A percentile compares a stretch with the other conserved stretches of the same genome.
Conservation (phyloP, 257 asterid species). For the Vinca minor region DNA sequence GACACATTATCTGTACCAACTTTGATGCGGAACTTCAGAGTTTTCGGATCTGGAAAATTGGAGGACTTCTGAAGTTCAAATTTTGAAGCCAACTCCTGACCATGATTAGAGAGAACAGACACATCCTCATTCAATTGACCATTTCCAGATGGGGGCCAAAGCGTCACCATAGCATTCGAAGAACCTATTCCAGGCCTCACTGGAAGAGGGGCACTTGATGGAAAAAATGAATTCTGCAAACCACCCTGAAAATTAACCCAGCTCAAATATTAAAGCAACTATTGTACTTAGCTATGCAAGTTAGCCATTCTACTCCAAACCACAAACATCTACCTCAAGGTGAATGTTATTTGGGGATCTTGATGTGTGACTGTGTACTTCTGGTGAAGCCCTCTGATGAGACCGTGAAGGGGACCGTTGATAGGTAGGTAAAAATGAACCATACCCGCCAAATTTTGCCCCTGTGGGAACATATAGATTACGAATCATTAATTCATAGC, state of each 20-base stretch:
- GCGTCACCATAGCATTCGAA: slow-evolving; percentile 15
- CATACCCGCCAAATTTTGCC: slow-evolving; percentile 92
- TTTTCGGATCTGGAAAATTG: slow-evolving; percentile 50
- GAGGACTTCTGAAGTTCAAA: slow-evolving; percentile 34
- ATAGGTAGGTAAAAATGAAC: slow-evolving; percentile 87
- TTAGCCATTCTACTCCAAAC: slow-evolving; percentile 10
- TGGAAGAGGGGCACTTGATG: slow-evolving; percentile 49
- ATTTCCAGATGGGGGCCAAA: slow-evolving; percentile 12
- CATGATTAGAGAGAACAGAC: slow-evolving; percentile 29
- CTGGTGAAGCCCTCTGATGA: slow-evolving; percentile 51
- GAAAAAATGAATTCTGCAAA: slow-evolving; percentile 40
- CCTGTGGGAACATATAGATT: slow-evolving; percentile 49
- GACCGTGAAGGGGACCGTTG: slow-evolving; percentile 79
- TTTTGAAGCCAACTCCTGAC: slow-evolving; percentile 41
- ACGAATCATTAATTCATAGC: slow-evolving; percentile 29
- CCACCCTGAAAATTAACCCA: slow-evolving; percentile 50
- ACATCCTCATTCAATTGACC: slow-evolving; percentile 19
- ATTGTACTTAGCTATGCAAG: slow-evolving; percentile 10
- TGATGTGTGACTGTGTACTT: slow-evolving; percentile 33
- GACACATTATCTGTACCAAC: slow-evolving; percentile 68
- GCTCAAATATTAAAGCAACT: slow-evolving; percentile 27
- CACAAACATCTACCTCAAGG: slow-evolving; percentile 45
- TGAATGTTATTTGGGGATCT: slow-evolving; percentile 53
- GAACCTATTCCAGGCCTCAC: slow-evolving; percentile 39
- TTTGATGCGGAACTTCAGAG: slow-evolving; percentile 79